phyloP scores from a whole-genome alignment of 345 rosid genomes.

The Camelina neglecta region DNA sequence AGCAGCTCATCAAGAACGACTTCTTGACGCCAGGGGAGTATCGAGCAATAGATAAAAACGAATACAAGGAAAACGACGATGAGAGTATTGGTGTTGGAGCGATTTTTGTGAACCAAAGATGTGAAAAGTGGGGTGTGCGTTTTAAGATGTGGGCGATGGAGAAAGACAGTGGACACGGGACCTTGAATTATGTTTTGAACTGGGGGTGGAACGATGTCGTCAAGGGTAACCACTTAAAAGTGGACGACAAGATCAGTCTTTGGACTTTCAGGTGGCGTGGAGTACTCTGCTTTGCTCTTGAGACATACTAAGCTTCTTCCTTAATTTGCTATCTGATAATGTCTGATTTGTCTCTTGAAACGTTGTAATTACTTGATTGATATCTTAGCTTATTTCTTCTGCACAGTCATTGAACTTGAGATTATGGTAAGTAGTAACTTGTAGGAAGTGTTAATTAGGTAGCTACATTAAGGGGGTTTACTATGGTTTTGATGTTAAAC shows the following conservation, averaged over 20 bases:
- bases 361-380: too few relatives aligned
- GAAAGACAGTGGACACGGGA: background rate
- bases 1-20: background rate
- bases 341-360: too few relatives aligned
- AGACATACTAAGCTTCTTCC: too few relatives aligned
- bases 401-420: too few relatives aligned
- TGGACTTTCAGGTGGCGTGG: constrained; percentile 10
- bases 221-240: background rate
- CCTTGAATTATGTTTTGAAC: background rate
- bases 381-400: too few relatives aligned
- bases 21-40: background rate
- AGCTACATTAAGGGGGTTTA: too few relatives aligned
- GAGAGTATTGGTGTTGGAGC: background rate
- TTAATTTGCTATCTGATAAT: too few relatives aligned
- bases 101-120: background rate
- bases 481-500: too few relatives aligned
- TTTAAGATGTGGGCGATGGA: background rate
- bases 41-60: background rate
- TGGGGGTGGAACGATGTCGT: constrained; percentile 8
- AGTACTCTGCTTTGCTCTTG: constrained; percentile 1
- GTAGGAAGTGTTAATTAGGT: too few relatives aligned
- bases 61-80: background rate
- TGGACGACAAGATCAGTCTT: background rate
- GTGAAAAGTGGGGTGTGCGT: constrained; percentile 6
- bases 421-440: too few relatives aligned